Percentiles rank a stretch among this genome's conserved stretches.
phyloP scores from a whole-genome alignment of 108 stramenopile species.

The Skeletonema grethae region DNA sequence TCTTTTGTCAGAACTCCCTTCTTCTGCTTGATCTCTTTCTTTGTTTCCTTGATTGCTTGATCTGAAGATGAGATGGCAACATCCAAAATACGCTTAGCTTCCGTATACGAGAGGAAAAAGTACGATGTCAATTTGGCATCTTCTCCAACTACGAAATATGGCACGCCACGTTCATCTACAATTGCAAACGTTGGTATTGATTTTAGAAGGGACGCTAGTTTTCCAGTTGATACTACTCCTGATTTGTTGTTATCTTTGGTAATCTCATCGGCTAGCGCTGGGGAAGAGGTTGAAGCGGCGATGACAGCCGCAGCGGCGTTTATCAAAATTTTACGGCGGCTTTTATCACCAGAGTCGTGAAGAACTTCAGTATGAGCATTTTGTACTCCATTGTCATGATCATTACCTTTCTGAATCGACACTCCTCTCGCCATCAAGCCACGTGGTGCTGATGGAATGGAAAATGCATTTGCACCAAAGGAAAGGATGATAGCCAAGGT shows the following conservation, averaged over 20 bases:
- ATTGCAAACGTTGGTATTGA: slow-evolving; percentile 74
- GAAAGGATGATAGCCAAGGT: neutral
- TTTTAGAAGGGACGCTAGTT: slow-evolving; percentile 40
- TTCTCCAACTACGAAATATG: slow-evolving; percentile 83
- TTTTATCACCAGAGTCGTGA: neutral
- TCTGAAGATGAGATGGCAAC: slow-evolving; percentile 60
- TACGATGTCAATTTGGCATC: slow-evolving; percentile 86
- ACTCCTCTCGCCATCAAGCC: neutral
- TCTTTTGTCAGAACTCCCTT: slow-evolving; percentile 41
- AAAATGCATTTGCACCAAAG: neutral
- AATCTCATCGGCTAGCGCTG: neutral
- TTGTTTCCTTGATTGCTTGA: slow-evolving; percentile 59
- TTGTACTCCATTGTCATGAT: neutral
- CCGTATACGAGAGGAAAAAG: slow-evolving; percentile 74
- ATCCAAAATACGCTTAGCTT: slow-evolving; percentile 71
- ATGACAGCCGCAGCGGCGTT: neutral
- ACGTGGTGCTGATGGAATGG: neutral
- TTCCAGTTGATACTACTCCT: slow-evolving; percentile 31
- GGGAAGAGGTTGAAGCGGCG: neutral
- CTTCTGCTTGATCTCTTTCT: slow-evolving; percentile 41
- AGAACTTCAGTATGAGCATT: neutral
- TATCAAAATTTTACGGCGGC: neutral
- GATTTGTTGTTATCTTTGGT: neutral
- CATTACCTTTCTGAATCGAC: neutral
- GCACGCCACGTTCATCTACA: slow-evolving; percentile 73